phyloP scores from a whole-genome alignment of 2,329 filamentous ascomycete genomes.

The Fusarium pseudoanthophilum region DNA sequence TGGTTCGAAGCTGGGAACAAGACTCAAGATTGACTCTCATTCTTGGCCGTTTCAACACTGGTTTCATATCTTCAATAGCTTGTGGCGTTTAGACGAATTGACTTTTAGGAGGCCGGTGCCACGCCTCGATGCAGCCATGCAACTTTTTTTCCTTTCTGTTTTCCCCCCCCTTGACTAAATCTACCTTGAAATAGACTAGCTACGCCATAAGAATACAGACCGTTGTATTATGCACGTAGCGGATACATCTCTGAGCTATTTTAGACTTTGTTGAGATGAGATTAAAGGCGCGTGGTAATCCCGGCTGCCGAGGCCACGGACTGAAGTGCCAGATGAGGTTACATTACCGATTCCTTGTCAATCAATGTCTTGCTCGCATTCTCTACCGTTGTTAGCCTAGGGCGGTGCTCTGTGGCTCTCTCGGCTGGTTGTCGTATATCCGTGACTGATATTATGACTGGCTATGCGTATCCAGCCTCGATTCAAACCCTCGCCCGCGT shows the following conservation, averaged over 20 bases:
- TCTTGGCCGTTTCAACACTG: not conserved
- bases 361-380: slow-evolving; percentile 1
- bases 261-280: slow-evolving; percentile 7
- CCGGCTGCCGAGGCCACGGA: slow-evolving; percentile 1
- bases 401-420: not conserved
- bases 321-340: slow-evolving; percentile 17
- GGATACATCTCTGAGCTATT: slow-evolving; percentile 1
- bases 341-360: slow-evolving; percentile 10
- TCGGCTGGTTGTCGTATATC: not conserved
- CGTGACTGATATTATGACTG: not conserved
- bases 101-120: not conserved
- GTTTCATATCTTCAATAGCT: not conserved
- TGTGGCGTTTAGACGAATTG: not conserved
- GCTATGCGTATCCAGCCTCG: not conserved
- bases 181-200: slow-evolving; percentile 3
- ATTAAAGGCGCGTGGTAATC: not conserved
- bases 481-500: not conserved
- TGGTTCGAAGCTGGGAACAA: not conserved
- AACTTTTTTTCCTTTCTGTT: not conserved
- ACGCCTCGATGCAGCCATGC: not conserved
- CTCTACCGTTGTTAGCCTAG: not conserved
- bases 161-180: not conserved
- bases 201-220: not conserved
- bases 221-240: slow-evolving; percentile 20
- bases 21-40: not conserved